Conservation (phyloP, 805 yeast species). For the Candida schatavii region DNA sequence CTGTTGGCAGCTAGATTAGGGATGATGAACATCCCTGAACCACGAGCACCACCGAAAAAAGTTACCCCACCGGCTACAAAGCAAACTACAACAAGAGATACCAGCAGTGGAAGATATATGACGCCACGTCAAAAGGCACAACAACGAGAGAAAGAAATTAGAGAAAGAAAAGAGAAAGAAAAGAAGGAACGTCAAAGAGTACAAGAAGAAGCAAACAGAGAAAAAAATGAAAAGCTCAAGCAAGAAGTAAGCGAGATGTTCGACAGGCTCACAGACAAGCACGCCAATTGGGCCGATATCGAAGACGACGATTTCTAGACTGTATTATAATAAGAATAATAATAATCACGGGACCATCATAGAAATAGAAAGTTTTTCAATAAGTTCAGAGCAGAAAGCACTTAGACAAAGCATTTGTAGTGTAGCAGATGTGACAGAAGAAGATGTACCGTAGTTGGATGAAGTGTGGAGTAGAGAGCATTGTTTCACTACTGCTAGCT, state of each 20-base stretch:
- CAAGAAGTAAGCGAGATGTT: conserved; percentile 26
- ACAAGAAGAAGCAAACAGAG: conserved; percentile 2
- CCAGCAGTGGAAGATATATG: too few species aligned
- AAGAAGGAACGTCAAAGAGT: conserved; percentile 4
- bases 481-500: too few species aligned
- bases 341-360: too few species aligned
- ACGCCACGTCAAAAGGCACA: conserved; percentile 4
- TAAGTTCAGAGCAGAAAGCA: too few species aligned
- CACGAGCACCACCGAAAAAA: not conserved
- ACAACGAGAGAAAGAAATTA: conserved; percentile 6
- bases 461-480: too few species aligned
- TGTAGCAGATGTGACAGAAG: too few species aligned
- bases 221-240: conserved; percentile 18
- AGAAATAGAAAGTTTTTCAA: too few species aligned
- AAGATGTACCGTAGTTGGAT: too few species aligned
- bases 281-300: conserved; percentile 32
- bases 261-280: conserved; percentile 25
- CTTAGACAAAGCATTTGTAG: too few species aligned
- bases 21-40: conserved; percentile 9
- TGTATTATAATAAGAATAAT: not conserved
- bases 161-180: conserved; percentile 9
- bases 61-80: not conserved
- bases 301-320: conserved; percentile 17
- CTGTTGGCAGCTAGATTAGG: conserved; percentile 28
- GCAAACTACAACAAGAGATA: not conserved